Percentiles rank a stretch among this genome's conserved stretches.
Evolutionary conservation across 1,284 basidiomycete genomes (phyloP).

Genomic region (Grifola frondosa): DNA sequence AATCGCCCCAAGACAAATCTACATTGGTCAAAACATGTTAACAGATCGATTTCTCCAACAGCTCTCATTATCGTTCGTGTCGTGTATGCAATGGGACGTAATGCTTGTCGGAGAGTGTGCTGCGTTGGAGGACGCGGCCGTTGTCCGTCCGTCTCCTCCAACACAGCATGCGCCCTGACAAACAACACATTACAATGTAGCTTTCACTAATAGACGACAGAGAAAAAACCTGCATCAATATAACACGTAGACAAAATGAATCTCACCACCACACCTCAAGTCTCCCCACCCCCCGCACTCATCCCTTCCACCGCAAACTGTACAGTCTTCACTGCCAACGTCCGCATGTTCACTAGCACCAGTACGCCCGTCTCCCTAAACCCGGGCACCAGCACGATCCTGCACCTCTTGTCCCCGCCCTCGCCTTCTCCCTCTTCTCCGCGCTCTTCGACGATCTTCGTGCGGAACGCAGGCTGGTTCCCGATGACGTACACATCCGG

Average conservation of each 20-base stretch:
- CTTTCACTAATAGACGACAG: background rate
- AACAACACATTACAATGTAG: background rate
- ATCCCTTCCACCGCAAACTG: constrained; percentile 35
- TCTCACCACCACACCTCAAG: background rate
- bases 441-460: constrained; percentile 58
- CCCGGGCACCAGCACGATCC: constrained; percentile 82
- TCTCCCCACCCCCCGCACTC: constrained; percentile 22
- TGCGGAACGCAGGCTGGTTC: constrained; percentile 84
- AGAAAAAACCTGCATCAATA: background rate
- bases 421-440: constrained; percentile 22
- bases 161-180: too few species aligned
- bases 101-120: too few species aligned
- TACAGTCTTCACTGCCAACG: constrained; percentile 46
- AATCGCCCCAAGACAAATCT: too few species aligned
- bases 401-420: constrained; percentile 46
- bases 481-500: constrained; percentile 94
- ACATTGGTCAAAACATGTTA: too few species aligned
- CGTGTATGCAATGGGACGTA: too few species aligned
- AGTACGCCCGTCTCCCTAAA: constrained; percentile 70
- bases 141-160: too few species aligned
- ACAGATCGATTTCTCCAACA: too few species aligned
- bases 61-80: too few species aligned
- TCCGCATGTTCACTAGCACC: constrained; percentile 62
- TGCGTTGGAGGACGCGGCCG: too few species aligned
- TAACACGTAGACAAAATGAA: background rate